These are phyloP conservation scores for Aspergillus sp. DNA, from an alignment of 2,329 filamentous ascomycete genomes.

Conservation along the genomic window DNA sequence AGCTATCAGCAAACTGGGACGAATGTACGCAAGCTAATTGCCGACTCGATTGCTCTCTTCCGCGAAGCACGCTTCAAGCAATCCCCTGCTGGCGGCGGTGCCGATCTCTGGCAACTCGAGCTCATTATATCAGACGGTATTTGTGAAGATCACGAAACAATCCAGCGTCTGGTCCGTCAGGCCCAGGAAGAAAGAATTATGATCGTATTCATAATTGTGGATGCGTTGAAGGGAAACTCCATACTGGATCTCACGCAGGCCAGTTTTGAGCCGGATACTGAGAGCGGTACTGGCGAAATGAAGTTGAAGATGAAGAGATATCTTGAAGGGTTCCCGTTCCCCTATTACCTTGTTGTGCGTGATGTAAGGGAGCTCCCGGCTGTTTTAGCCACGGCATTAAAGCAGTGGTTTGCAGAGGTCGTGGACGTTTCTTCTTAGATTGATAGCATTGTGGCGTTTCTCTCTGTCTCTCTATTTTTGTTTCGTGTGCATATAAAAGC, in stretches of 20 bases:
- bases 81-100: slow-evolving; percentile 50
- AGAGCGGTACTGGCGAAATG: slow-evolving; percentile 58
- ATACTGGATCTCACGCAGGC: slow-evolving; percentile 89
- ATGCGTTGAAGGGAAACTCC: slow-evolving; percentile 56
- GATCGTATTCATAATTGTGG: slow-evolving; percentile 97
- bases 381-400: slow-evolving; percentile 81
- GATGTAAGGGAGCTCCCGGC: slow-evolving; percentile 87
- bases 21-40: slow-evolving; percentile 76
- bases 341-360: slow-evolving; percentile 93
- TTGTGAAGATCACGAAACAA: slow-evolving; percentile 83
- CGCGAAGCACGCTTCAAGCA: slow-evolving; percentile 68
- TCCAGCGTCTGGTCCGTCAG: slow-evolving; percentile 78
- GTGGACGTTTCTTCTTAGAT: slow-evolving; percentile 46
- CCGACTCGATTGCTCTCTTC: slow-evolving; percentile 78
- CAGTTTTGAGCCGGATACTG: slow-evolving; percentile 69
- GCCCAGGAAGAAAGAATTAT: slow-evolving; percentile 94
- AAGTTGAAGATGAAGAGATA: slow-evolving; percentile 83
- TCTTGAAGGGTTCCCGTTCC: slow-evolving; percentile 93
- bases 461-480: too few relatives aligned
- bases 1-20: slow-evolving; percentile 83
- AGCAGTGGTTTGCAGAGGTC: slow-evolving; percentile 90
- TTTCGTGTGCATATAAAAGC: slow-evolving; percentile 5
- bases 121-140: slow-evolving; percentile 92
- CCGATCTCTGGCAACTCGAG: slow-evolving; percentile 91
- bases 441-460: slow-evolving; percentile 2